A percentile compares a stretch with the other conserved stretches of the same genome.
These are phyloP conservation scores for Magnusiomyces tetraspermus DNA, from an alignment of 1,139 yeast species.

Conservation along the genomic window DNA sequence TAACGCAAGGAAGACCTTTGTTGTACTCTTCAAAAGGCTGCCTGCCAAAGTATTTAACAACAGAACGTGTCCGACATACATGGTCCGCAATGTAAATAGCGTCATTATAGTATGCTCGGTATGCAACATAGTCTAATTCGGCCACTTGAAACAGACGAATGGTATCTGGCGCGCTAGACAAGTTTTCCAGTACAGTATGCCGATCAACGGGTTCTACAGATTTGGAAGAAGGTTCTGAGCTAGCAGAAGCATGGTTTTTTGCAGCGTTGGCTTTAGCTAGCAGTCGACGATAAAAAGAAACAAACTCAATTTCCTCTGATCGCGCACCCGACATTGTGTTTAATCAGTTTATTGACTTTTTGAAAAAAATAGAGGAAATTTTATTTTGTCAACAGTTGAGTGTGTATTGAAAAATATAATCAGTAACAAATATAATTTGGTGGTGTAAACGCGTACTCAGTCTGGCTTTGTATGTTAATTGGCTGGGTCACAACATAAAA, in stretches of 20 bases:
- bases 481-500: no score
- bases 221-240: not conserved
- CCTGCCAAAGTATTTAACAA: conserved; percentile 48
- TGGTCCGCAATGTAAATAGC: conserved; percentile 75
- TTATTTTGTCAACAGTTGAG: no score
- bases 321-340: conserved; percentile 22
- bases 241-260: conserved; percentile 1
- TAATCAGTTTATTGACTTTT: no score
- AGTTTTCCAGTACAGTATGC: conserved; percentile 29
- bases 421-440: no score
- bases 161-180: conserved; percentile 32
- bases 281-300: conserved; percentile 38
- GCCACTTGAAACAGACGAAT: conserved; percentile 66
- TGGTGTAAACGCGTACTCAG: no score
- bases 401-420: no score
- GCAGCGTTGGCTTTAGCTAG: conserved; percentile 41
- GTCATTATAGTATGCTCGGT: conserved; percentile 62
- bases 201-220: not conserved
- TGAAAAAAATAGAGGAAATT: no score
- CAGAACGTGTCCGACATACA: conserved; percentile 74
- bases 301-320: conserved; percentile 56
- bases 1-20: conserved; percentile 53
- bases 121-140: conserved; percentile 43
- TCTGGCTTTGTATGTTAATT: no score
- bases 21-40: conserved; percentile 18